Evolutionary conservation across 768 basidiomycete genomes (phyloP).

Genomic region (Suillus ampliporus): DNA sequence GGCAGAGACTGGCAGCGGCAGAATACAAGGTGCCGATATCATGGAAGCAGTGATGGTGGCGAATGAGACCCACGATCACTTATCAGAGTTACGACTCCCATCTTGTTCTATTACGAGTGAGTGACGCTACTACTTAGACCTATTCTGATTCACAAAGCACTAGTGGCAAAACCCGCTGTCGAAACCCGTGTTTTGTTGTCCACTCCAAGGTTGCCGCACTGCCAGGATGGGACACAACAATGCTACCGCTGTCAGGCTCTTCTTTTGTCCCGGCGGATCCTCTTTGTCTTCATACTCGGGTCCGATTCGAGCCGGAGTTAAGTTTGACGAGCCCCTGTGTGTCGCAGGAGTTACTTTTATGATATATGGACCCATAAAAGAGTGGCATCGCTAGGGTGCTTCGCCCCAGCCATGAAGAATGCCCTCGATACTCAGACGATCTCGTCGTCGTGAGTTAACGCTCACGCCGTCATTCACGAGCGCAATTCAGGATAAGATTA

Average conservation of each 20-base stretch:
- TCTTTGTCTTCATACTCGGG: slow-evolving; percentile 20
- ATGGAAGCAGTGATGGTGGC: background rate
- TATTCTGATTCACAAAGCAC: background rate
- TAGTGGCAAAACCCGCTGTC: background rate
- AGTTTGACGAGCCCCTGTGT: slow-evolving; percentile 35
- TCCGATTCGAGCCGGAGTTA: slow-evolving; percentile 20
- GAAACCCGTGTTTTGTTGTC: slow-evolving; percentile 4
- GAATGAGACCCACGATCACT: too few relatives aligned
- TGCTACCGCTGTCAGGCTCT: background rate
- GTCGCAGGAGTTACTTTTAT: slow-evolving; percentile 26
- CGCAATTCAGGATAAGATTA: slow-evolving; percentile 50
- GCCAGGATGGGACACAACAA: slow-evolving; percentile 3
- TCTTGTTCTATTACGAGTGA: background rate
- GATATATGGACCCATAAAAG: slow-evolving; percentile 37
- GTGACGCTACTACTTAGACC: background rate
- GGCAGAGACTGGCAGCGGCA: background rate
- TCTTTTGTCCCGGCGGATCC: slow-evolving; percentile 7
- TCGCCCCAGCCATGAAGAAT: slow-evolving; percentile 33
- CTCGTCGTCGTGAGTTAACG: slow-evolving; percentile 52
- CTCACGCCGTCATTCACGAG: slow-evolving; percentile 57
- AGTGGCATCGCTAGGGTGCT: slow-evolving; percentile 18
- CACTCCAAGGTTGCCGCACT: background rate
- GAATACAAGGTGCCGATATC: too few relatives aligned
- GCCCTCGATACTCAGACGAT: slow-evolving; percentile 50
- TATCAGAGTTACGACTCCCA: background rate